Evolutionary conservation across 2,329 filamentous ascomycete genomes (phyloP).

Genomic region (Paraconiothyrium sp.): DNA sequence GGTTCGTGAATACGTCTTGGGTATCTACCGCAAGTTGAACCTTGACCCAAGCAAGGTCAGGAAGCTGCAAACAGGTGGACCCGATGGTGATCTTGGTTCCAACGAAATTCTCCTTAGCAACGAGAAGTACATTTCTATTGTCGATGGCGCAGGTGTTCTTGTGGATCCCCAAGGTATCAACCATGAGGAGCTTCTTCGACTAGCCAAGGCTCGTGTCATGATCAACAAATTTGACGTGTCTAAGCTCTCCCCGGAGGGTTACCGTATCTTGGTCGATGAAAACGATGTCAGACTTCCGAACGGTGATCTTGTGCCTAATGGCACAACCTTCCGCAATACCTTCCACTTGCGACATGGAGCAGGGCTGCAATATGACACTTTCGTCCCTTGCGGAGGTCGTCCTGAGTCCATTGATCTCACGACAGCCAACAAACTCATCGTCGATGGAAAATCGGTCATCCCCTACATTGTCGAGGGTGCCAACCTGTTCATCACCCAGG

Average conservation of each 20-base stretch:
- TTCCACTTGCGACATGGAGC: constrained; percentile 80
- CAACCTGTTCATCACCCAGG: constrained; percentile 98
- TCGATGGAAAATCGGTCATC: constrained; percentile 84
- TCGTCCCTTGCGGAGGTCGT: constrained; percentile 95
- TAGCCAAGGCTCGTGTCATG: constrained; percentile 89
- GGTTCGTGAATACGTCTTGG: constrained; percentile 93
- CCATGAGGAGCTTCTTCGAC: constrained; percentile 79
- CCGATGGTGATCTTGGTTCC: constrained; percentile 94
- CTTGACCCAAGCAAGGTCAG: constrained; percentile 84
- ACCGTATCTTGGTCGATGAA: constrained; percentile 92
- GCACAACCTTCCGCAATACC: constrained; percentile 95
- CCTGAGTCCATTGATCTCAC: constrained; percentile 96
- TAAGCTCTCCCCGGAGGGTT: constrained; percentile 88
- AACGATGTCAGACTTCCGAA: constrained; percentile 85
- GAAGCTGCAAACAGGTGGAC: constrained; percentile 98
- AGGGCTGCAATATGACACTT: constrained; percentile 78
- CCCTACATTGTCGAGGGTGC: constrained; percentile 98
- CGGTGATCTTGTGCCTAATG: constrained; percentile 88
- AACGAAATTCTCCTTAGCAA: constrained; percentile 97
- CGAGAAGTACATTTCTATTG: constrained; percentile 93
- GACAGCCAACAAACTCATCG: constrained; percentile 86
- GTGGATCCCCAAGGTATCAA: constrained; percentile 92
- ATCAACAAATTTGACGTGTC: constrained; percentile 84
- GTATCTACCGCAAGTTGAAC: constrained; percentile 95
- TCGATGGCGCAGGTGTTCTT: constrained; percentile 95